phyloP scores from a whole-genome alignment of 257 asterid species.

The Solanum chmielewskii region DNA sequence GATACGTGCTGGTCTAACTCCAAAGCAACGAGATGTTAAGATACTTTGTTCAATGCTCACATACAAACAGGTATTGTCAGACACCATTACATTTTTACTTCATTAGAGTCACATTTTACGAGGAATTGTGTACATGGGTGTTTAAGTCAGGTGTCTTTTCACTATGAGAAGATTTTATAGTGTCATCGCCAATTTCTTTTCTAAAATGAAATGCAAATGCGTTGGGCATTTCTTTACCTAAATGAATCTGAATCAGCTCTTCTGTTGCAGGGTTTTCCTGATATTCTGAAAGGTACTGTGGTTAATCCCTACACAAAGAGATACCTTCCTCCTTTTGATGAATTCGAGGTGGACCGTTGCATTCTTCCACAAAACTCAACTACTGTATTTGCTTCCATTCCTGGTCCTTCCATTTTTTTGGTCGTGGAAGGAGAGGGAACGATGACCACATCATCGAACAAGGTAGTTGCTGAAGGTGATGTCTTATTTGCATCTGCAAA shows the following conservation, averaged over 20 bases:
- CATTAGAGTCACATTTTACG: neutral
- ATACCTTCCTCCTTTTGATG: constrained; percentile 79
- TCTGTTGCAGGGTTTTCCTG: constrained; percentile 57
- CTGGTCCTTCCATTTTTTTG: constrained; percentile 70
- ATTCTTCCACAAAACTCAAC: constrained; percentile 47
- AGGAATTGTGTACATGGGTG: neutral
- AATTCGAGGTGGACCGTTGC: constrained; percentile 92
- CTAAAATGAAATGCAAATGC: neutral
- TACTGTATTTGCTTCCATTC: constrained; percentile 36
- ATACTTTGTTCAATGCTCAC: constrained; percentile 96
- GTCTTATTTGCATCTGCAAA: constrained; percentile 63
- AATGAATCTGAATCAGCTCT: neutral
- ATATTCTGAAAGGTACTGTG: constrained; percentile 49
- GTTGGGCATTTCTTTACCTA: neutral
- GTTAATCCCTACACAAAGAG: constrained; percentile 43
- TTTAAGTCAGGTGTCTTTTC: neutral
- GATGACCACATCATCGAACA: constrained; percentile 15
- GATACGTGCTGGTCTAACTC: constrained; percentile 96
- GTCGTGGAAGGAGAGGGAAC: constrained; percentile 54
- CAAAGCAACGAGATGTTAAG: constrained; percentile 66
- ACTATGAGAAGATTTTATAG: neutral
- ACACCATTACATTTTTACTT: neutral
- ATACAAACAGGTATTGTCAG: constrained; percentile 64
- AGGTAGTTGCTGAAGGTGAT: constrained; percentile 50
- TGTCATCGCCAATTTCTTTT: neutral